Evolutionary conservation across 768 basidiomycete species (phyloP).

Genomic region (Russula abietina): DNA sequence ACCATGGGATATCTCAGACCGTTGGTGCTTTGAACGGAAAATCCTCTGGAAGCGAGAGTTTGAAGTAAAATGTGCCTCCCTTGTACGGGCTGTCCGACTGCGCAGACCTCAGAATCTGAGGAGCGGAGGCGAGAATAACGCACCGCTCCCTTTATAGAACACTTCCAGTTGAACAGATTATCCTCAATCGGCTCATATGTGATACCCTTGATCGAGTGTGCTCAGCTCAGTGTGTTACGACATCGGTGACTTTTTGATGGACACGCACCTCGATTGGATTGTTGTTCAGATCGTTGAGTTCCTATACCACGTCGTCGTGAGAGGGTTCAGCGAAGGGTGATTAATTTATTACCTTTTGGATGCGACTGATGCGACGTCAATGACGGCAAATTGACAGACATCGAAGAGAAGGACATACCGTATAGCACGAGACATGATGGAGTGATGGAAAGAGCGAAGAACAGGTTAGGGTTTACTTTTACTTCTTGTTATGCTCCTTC

Average conservation of each 20-base stretch:
- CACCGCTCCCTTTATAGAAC: conserved; percentile 68
- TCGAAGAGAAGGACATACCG: conserved; percentile 9
- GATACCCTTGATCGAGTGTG: conserved; percentile 45
- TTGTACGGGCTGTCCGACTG: conserved; percentile 80
- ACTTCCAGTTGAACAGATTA: conserved; percentile 74
- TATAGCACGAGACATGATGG: conserved; percentile 10
- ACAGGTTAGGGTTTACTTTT: conserved; percentile 17
- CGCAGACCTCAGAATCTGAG: conserved; percentile 8
- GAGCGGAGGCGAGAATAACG: conserved; percentile 33
- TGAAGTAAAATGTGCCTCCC: conserved; percentile 73
- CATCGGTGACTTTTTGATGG: neutral
- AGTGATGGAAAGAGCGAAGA: neutral
- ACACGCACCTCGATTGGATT: conserved; percentile 60
- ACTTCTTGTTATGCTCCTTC: neutral
- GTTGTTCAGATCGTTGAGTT: conserved; percentile 53
- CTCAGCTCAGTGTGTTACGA: conserved; percentile 8
- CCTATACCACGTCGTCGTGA: conserved; percentile 39
- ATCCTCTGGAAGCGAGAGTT: conserved; percentile 61
- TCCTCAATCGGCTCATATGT: conserved; percentile 58
- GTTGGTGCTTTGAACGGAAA: conserved; percentile 86
- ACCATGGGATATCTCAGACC: conserved; percentile 35
- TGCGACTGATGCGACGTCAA: conserved; percentile 43
- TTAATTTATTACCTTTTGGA: conserved; percentile 53
- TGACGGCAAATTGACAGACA: neutral
- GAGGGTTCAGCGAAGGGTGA: neutral